Evolutionary conservation across 805 yeast species (phyloP), one percentile per base, ranked within the genome.

Genomic region (Teunomyces pallodes): DNA sequence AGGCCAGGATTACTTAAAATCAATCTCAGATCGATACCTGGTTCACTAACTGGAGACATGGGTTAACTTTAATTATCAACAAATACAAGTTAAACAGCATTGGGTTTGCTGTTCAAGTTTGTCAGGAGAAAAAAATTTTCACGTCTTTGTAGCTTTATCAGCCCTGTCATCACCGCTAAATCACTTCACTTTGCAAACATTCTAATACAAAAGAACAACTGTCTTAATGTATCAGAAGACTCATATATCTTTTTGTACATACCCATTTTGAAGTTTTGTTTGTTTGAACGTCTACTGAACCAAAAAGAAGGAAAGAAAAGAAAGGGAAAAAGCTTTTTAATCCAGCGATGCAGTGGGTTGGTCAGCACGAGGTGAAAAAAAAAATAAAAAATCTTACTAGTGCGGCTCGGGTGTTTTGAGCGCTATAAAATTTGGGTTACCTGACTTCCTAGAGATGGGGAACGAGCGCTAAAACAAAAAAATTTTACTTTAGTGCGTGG

Each of bases 181-280:
- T 38, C 41, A 17, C 16, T 26, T 38, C 30, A 10, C 10, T 12
- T 38, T 26, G 17, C 30, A 24, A 13, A n/a, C 30, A 16, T 36
- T 36, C 28, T 16, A 20, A 36, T 13, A n/a, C 30, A 38, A 7
- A n/a, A 24, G 28, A 7, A 2, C 9, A 7, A 24, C 5, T 12
- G 14, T 26, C 3, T 10, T 13, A 9, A 2, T 13, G 30, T 26
- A 8, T n/a, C n/a, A 9, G 16, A n/a, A 13, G 14, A 16, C 9
- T 12, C 30, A 26, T 26, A 36, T 36, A 16, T 39, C 35, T 17
- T 33, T 35, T 32, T 39, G 40, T 43, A 67, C 72, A 60, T 67
- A 67, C 72, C 72, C 72, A 67, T 67, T 55, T 64, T 66, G 66
- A 55, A 60, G 58, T 55, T 56, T 42, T 49, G 40, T 49, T 51